phyloP scores from a whole-genome alignment of 805 yeast species.

The Metschnikowia vanudenii region DNA sequence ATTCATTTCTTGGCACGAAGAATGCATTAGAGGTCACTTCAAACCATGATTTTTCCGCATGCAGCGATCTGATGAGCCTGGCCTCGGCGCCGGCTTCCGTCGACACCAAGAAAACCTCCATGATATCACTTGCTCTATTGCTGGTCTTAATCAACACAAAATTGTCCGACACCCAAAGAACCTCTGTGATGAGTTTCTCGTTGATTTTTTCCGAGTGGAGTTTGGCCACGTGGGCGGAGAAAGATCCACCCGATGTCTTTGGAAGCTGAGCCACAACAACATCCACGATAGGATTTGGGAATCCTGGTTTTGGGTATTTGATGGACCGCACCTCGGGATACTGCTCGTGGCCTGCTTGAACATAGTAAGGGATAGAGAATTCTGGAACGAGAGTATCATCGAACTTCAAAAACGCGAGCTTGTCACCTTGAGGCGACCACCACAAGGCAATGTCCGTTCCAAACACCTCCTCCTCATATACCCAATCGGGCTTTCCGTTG shows the following conservation, averaged over 20 bases:
- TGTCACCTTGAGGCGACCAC: conserved; percentile 83
- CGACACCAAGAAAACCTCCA: conserved; percentile 50
- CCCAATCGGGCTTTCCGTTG: conserved; percentile 94
- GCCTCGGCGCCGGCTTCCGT: conserved; percentile 26
- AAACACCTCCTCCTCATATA: conserved; percentile 86
- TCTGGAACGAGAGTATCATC: conserved; percentile 75
- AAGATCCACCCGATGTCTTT: conserved; percentile 12
- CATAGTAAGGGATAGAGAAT: conserved; percentile 73
- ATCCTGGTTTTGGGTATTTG: conserved; percentile 80
- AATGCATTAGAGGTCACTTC: conserved; percentile 40
- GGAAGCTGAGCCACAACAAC: conserved; percentile 18
- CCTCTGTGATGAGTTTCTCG: conserved; percentile 53
- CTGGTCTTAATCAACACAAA: conserved; percentile 57
- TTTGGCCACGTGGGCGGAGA: conserved; percentile 10
- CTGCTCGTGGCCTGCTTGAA: conserved; percentile 44
- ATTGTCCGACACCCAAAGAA: conserved; percentile 53
- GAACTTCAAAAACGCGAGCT: conserved; percentile 60
- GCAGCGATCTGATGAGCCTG: conserved; percentile 41
- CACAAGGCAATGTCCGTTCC: conserved; percentile 69
- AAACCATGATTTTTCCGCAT: conserved; percentile 61
- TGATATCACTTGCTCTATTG: conserved; percentile 57
- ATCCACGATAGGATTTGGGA: conserved; percentile 65
- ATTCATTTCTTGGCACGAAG: conserved; percentile 36
- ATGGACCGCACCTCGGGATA: conserved; percentile 56
- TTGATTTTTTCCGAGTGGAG: conserved; percentile 12